phyloP scores from a whole-genome alignment of 176 grass and related monocot genomes.

The Miscanthus lutarioriparius region DNA sequence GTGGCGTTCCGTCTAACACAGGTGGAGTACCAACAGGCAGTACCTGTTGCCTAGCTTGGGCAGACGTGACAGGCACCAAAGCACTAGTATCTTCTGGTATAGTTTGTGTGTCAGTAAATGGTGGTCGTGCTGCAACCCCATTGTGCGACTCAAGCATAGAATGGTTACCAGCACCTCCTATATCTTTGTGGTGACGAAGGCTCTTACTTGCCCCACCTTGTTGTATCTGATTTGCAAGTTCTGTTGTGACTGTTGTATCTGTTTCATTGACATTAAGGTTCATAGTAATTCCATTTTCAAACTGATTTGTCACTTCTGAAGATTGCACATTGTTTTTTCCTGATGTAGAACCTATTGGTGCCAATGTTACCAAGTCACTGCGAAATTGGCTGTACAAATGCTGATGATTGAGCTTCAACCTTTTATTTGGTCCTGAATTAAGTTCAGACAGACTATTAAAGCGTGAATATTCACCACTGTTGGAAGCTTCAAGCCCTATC shows the following conservation, averaged over 20 bases:
- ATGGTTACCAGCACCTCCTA: conserved; percentile 34
- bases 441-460: conserved; percentile 26
- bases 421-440: conserved; percentile 53
- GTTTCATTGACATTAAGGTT: conserved; percentile 28
- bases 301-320: conserved; percentile 42
- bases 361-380: conserved; percentile 33
- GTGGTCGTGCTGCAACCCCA: conserved; percentile 22
- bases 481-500: conserved; percentile 35
- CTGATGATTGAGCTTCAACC: conserved; percentile 51
- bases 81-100: conserved; percentile 32
- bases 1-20: conserved; percentile 35
- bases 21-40: conserved; percentile 38
- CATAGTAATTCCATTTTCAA: conserved; percentile 41
- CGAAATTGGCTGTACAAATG: conserved; percentile 35
- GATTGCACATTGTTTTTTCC: conserved; percentile 40
- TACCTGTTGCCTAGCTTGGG: conserved; percentile 29
- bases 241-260: conserved; percentile 29
- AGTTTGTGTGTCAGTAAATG: conserved; percentile 31
- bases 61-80: conserved; percentile 31
- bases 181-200: conserved; percentile 18
- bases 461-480: conserved; percentile 39
- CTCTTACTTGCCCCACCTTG: conserved; percentile 34
- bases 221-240: conserved; percentile 10
- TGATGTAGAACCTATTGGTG: conserved; percentile 41
- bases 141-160: conserved; percentile 13